Evolutionary conservation across 1,284 basidiomycete species (phyloP), one percentile per base, ranked within the genome.

Genomic region (Cutaneotrichosporon cyanovorans): DNA sequence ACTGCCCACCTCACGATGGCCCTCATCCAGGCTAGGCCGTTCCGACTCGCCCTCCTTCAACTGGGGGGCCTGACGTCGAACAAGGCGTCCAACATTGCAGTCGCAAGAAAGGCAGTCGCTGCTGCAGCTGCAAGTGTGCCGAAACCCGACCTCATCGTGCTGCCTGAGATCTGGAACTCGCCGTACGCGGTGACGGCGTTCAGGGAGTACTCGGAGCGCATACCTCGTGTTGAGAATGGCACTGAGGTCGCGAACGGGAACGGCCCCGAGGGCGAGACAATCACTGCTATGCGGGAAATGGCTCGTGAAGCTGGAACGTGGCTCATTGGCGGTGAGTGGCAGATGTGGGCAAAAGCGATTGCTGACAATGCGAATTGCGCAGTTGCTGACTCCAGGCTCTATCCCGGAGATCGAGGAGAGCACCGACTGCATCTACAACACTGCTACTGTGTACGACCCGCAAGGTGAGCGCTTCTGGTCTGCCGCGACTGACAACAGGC

Each of bases 111-210:
- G 25, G 84, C 87, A 78, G 81, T 93, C 46, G 63, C 78, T 6
- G 80, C 79, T 58, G 91, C 90, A 2, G 82, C 80, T 0, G 59
- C 33, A 53, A 44, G 65, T 46, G 21, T 62, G 60, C 48, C 72
- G 65, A 76, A 74, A 57, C 85, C 88, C 25, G 79, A 89, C 60
- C 65, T 96, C 15, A 80, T 96, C 54, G 88, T 95, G 14, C 75
- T 98, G 33, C 93, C 95, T 4, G 93, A 98, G 78, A 90, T 90
- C 74, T 99, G 98, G 77, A 98, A 98, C 71, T 92, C 88, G 12
- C 91, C 92, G 0, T 98, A 98, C 63, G 92, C 92, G 0, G 83
- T 87, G 53, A 76, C 78, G 5, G 80, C 85, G 63, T 93, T 95
- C 65, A 83, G 86, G 0, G 76, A 81, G 21, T 87, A 92, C 60